Evolutionary conservation across 1,284 basidiomycete genomes (phyloP), one percentile per base, ranked within the genome.

Genomic region (Marasmius tenuissimus): DNA sequence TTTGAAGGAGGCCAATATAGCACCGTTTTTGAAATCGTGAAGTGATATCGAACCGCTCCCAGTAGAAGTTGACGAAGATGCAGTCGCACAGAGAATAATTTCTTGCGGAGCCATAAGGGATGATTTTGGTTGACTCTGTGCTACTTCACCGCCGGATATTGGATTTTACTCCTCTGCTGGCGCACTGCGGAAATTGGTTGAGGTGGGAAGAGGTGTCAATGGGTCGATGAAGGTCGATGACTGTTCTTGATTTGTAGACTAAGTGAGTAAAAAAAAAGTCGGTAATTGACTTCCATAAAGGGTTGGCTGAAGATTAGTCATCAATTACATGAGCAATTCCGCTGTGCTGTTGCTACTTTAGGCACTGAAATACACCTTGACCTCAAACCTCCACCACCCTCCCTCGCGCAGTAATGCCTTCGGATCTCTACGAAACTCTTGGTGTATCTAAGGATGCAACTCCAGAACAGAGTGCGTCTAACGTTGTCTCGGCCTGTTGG

Each of bases 11-110:
- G 88, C 84, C 37, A 93, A 81, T 2, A 81, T 77, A 11, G 84
- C 77, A 48, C 89, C 85, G 1, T 87, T 91, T 65, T 89, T 84
- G 34, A 93, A 82, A 69, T 93, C 91, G 67, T 92, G 89, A 10
- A 93, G 67, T 42, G 83, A 73, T 57, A 93, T 81, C 22, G 83
- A 72, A 1, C 91, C 91, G 33, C 81, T 73, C 4, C 85, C 86
- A 27, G 80, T 66, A n/a, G 69, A 73, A 1, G 81, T 67, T 14
- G 80, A 74, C n/a, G 84, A 76, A 3, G 81, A 81, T 50, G 81
- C 77, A 4, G 86, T 84, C 27, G 85, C 78, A 67, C 85, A 92
- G 5, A 92, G 71, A 49, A 93, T 72, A 33, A 83, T 78, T 73
- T 93, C 91, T 66, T 89, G 88, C 2, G 90, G 75, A 63, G 79